Evolutionary conservation across 2,329 filamentous ascomycete genomes (phyloP).

Genomic region (Polychaeton citri): DNA sequence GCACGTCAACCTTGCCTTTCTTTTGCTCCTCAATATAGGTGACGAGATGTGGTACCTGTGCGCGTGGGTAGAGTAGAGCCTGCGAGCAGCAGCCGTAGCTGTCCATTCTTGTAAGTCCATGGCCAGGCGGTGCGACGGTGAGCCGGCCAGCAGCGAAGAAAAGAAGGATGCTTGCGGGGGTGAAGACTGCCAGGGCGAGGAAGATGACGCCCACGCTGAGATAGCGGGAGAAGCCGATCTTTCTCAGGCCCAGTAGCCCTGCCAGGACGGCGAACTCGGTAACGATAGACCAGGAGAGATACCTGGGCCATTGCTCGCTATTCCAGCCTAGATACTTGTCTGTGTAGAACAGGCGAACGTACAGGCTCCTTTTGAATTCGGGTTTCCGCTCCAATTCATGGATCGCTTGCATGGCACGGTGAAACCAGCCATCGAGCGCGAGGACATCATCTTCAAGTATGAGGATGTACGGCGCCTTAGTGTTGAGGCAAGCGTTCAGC

Average conservation of each 20-base stretch:
- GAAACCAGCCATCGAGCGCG: constrained; percentile 35
- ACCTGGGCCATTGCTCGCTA: constrained; percentile 26
- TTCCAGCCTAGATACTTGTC: constrained; percentile 35
- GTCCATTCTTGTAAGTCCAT: constrained; percentile 27
- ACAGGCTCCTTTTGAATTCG: constrained; percentile 18
- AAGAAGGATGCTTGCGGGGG: constrained; percentile 8
- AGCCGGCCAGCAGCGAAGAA: constrained; percentile 29
- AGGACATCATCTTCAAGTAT: constrained; percentile 37
- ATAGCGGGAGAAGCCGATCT: not conserved
- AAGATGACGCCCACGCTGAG: constrained; percentile 1
- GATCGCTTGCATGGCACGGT: constrained; percentile 26
- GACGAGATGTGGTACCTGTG: constrained; percentile 14
- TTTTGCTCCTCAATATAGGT: constrained; percentile 18
- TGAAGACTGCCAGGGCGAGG: constrained; percentile 1
- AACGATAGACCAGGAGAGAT: constrained; percentile 23
- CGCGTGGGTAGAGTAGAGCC: constrained; percentile 30
- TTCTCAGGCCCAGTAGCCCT: not conserved
- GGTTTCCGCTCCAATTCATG: constrained; percentile 20
- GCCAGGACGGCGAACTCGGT: constrained; percentile 2
- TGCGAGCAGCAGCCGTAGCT: constrained; percentile 32
- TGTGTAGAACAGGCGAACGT: constrained; percentile 35
- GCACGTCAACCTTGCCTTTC: constrained; percentile 25
- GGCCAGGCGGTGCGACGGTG: constrained; percentile 23
- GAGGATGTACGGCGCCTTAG: constrained; percentile 26
- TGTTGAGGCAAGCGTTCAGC: constrained; percentile 26